Evolutionary conservation across 2,329 filamentous ascomycete genomes (phyloP), one percentile per base, ranked within the genome.

Genomic region (Daldinia eschscholtzii): DNA sequence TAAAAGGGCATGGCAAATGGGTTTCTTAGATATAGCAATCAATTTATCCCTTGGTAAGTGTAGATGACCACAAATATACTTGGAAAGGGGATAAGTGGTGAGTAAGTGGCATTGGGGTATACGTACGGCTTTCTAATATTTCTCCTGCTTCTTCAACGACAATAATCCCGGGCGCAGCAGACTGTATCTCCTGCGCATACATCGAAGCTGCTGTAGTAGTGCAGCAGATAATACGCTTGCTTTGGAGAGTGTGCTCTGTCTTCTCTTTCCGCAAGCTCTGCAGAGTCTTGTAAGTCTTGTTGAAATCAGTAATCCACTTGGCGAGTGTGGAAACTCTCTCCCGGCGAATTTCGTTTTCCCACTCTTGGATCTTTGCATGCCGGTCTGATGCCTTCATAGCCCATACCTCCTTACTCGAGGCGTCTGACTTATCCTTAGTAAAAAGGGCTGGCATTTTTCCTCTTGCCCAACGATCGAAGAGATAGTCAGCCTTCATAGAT

Each of bases 91-190:
- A 20, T 12, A 1, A 26, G 18, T 15, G 18, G 15, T 23, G 9
- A n/a, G 50, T 20, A 23, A 67, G 55, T 2, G 42, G 9, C 12
- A 50, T 37, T 52, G 37, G 42, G 18, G 23, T 66, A 64, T 56
- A 68, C 68, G 12, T 66, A 70, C 68, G 91, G 1, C 84, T 83
- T 76, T 93, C 91, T 0, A 93, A 81, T 3, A 93, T 91, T 70
- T 93, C 91, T 1, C 90, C 91, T 0, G 91, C 91, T 77, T 93
- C 91, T 76, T 93, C 91, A 0, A 92, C 86, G 0, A 94, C 75
- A 0, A 93, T 78, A 2, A 92, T 81, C 0, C 88, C 87, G 0
- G 90, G 89, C 0, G 79, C 77, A 0, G 85, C 86, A 0, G 83
- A 80, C 4, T 83, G 83, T 7, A 93, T 83, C 1, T 86, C 80